A percentile compares a stretch with the other conserved stretches of the same genome.
These are phyloP conservation scores for Parastagonospora nodorum DNA, from an alignment of 2,329 filamentous ascomycete species.

Conservation along the genomic window DNA sequence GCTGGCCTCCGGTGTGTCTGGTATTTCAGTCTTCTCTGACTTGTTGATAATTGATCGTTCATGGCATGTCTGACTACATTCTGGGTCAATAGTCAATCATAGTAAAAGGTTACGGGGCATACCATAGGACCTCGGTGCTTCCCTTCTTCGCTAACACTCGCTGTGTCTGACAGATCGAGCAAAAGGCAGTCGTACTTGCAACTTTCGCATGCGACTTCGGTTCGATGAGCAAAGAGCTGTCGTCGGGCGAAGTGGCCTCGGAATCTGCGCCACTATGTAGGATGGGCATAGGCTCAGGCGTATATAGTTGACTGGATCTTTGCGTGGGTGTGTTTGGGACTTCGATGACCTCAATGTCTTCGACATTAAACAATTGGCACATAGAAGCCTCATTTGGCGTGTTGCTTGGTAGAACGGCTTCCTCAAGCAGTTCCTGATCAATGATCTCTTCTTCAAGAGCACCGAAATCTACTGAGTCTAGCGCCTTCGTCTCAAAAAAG, in stretches of 20 bases:
- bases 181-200: conserved; percentile 4
- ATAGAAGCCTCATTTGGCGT: background rate
- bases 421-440: too few species aligned
- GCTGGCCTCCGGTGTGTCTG: conserved; percentile 16
- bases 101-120: background rate
- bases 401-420: background rate
- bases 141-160: conserved; percentile 1
- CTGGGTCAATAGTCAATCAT: background rate
- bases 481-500: too few species aligned
- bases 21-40: conserved; percentile 13
- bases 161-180: conserved; percentile 18
- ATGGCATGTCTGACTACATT: conserved; percentile 12
- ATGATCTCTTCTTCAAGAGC: too few species aligned
- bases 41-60: conserved; percentile 1
- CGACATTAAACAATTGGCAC: background rate
- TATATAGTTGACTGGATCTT: background rate
- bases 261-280: background rate
- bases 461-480: too few species aligned
- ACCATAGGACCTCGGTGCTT: conserved; percentile 12
- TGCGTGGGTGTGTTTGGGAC: conserved; percentile 23
- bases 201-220: background rate
- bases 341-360: conserved; percentile 3
- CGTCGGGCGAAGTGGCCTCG: background rate
- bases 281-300: background rate
- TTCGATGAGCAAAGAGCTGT: background rate